These are phyloP conservation scores for Diaporthe sp. DNA, from an alignment of 2,329 filamentous ascomycete genomes.

Conservation along the genomic window DNA sequence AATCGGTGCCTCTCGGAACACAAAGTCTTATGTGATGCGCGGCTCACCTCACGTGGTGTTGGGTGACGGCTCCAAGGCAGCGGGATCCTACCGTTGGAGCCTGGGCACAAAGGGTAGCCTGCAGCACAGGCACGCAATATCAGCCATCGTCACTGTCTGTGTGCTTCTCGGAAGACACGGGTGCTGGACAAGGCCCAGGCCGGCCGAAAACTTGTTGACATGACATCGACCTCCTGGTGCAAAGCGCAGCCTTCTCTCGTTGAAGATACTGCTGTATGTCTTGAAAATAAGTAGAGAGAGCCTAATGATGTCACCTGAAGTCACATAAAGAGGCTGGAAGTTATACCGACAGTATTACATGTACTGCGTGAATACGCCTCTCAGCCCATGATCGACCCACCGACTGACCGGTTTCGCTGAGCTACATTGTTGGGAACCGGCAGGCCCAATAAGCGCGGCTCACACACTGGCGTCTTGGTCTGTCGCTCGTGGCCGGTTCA, in stretches of 20 bases:
- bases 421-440: neutral
- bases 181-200: neutral
- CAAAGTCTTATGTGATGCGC: neutral
- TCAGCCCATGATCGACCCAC: neutral
- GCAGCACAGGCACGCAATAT: neutral
- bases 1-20: neutral
- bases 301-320: neutral
- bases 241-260: neutral
- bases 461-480: neutral
- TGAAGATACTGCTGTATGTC: neutral
- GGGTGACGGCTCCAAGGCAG: neutral
- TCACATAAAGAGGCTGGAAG: neutral
- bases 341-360: neutral
- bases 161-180: neutral
- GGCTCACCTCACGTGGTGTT: conserved; percentile 9
- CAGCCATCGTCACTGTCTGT: neutral
- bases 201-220: neutral
- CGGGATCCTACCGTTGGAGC: neutral
- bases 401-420: neutral
- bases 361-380: neutral
- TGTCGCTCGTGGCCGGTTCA: neutral
- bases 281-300: neutral
- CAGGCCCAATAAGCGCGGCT: neutral
- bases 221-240: neutral
- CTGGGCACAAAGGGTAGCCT: neutral